phyloP scores from a whole-genome alignment of 257 asterid genomes.

The Solanum verrucosum region DNA sequence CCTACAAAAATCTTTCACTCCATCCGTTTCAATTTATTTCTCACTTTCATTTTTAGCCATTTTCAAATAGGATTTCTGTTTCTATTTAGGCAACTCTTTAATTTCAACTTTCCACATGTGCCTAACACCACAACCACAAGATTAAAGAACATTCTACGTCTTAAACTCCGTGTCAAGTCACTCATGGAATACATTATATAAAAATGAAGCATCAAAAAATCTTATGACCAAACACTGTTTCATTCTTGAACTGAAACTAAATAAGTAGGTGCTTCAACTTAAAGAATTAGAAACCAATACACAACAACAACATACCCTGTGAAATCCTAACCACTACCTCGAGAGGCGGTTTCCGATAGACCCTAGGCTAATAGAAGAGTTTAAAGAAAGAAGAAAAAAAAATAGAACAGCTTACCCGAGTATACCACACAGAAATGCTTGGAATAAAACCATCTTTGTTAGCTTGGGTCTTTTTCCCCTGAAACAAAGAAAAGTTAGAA shows the following conservation, averaged over 20 bases:
- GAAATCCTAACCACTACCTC: neutral
- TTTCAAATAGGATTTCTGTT: neutral
- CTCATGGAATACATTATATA: neutral
- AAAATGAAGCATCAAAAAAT: neutral
- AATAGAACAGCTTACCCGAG: conserved; percentile 29
- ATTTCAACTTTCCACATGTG: neutral
- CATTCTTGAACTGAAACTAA: neutral
- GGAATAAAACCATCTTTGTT: conserved; percentile 27
- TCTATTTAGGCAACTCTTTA: neutral
- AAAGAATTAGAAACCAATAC: neutral
- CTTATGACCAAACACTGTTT: neutral
- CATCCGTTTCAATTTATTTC: neutral
- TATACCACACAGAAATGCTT: conserved; percentile 47
- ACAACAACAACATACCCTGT: neutral
- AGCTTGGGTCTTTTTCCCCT: conserved; percentile 61
- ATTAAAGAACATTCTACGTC: neutral
- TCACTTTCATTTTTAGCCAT: neutral
- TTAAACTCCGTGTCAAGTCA: neutral
- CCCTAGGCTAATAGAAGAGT: neutral
- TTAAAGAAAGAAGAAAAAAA: neutral
- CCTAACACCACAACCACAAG: neutral
- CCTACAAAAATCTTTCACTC: neutral
- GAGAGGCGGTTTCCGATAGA: neutral
- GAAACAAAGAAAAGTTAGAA: neutral
- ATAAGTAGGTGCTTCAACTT: neutral